Evolutionary conservation across 257 asterid species (phyloP), one percentile per base, ranked within the genome.

Genomic region (Primulina eburnea): DNA sequence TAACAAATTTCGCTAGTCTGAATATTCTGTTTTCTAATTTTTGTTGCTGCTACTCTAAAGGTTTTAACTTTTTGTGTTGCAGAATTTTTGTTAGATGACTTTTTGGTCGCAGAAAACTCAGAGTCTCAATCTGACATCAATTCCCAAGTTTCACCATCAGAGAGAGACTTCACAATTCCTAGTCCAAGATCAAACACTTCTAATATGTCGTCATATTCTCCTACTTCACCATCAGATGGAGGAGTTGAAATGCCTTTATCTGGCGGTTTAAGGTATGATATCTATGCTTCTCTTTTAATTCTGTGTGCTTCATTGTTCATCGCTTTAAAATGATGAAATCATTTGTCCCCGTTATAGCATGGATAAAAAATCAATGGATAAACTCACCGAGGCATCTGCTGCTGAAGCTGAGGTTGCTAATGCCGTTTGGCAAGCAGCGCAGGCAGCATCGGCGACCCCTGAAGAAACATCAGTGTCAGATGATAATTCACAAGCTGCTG

Each of bases 321-420:
- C 14, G 38, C 33, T 75, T 7, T 55, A 33, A 67, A 58, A 34
- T 67, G 34, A 52, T 58, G 61, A 17, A 40, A 47, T 47, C 55
- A 50, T 68, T 74, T 62, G 73, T 35, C 67, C 40, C 20, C 50
- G 30, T 32, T 82, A 35, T 81, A 94, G 99, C 61, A 83, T 86
- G 87, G 88, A 91, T 80, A 81, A 75, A 68, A 81, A 83, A 73
- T 94, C 99, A 16, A 81, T 91, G 96, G 97, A 89, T 62, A 90
- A 84, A 81, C 82, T 94, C 64, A 90, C 91, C 12, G 92, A 94
- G 81, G 99, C 97, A 65, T 94, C 96, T 63, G 96, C 99, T 68
- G 99, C 99, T 43, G 99, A 94, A 88, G 99, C 99, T 56, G 92
- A 91, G 88, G 97, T 66, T 69, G 97, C 96, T 68, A 90, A 75